Evolutionary conservation across 208 protist genomes (phyloP).

Genomic region (Balamuthia mandrillaris): DNA sequence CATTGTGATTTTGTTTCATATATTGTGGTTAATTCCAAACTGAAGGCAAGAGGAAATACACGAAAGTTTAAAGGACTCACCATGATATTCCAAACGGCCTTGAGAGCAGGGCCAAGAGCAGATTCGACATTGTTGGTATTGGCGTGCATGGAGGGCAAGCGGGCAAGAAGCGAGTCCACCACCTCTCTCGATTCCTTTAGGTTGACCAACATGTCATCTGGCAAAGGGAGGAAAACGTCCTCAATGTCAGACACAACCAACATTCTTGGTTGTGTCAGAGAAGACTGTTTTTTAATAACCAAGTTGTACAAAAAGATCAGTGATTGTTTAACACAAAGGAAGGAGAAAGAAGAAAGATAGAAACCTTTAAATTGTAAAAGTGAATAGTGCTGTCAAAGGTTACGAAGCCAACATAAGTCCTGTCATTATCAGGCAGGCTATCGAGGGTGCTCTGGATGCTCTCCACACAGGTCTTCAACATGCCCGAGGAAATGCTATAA

Average conservation of each 20-base stretch:
- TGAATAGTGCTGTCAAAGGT: conserved; percentile 85
- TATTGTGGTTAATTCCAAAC: background rate
- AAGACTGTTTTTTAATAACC: conserved; percentile 26
- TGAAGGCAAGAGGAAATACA: background rate
- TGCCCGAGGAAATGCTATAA: conserved; percentile 78
- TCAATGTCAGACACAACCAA: conserved; percentile 69
- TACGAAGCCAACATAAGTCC: conserved; percentile 74
- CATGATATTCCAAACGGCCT: conserved; percentile 82
- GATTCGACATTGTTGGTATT: conserved; percentile 74
- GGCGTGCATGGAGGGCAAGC: conserved; percentile 68
- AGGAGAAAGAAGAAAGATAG: background rate
- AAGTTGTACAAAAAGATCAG: background rate
- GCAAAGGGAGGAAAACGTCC: conserved; percentile 72
- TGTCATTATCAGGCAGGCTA: background rate
- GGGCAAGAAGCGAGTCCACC: conserved; percentile 48
- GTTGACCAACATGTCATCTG: conserved; percentile 73
- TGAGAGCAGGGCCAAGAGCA: conserved; percentile 85
- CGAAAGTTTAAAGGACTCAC: conserved; percentile 41
- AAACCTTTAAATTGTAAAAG: conserved; percentile 84
- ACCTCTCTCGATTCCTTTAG: conserved; percentile 55
- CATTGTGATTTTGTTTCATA: background rate
- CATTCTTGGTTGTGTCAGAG: conserved; percentile 77
- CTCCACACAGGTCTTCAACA: conserved; percentile 51
- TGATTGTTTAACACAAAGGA: background rate
- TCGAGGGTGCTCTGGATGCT: conserved; percentile 46